Percentiles rank a stretch among this genome's conserved stretches.
Evolutionary conservation across 331 rosid species (phyloP).

Genomic region (Malus hybrid): DNA sequence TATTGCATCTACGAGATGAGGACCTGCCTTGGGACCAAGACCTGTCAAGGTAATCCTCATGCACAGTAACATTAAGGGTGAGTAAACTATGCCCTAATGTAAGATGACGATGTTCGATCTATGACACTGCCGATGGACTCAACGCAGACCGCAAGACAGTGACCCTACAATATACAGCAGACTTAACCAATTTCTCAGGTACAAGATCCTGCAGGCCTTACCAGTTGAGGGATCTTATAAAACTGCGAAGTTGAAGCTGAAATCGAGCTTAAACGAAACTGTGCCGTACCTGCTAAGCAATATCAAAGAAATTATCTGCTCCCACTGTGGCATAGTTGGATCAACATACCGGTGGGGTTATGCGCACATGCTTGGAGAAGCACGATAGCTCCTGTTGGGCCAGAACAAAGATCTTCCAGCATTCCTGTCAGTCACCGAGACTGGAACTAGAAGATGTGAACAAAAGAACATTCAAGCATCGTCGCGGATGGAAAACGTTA

Average conservation of each 20-base stretch:
- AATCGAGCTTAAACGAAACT: background rate
- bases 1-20: slow-evolving; percentile 67
- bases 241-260: background rate
- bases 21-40: slow-evolving; percentile 53
- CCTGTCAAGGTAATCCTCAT: slow-evolving; percentile 89
- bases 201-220: background rate
- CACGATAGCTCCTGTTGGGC: slow-evolving; percentile 64
- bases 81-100: background rate
- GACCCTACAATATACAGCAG: no score
- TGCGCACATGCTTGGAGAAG: slow-evolving; percentile 83
- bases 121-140: no score
- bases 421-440: slow-evolving; percentile 32
- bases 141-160: no score
- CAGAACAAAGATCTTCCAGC: slow-evolving; percentile 60
- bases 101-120: no score
- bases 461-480: background rate
- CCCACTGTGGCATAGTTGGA: slow-evolving; percentile 73
- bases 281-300: slow-evolving; percentile 61
- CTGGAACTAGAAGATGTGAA: background rate
- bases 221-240: background rate
- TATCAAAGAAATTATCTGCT: slow-evolving; percentile 69
- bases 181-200: background rate
- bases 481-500: background rate
- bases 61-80: slow-evolving; percentile 4
- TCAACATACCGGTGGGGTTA: slow-evolving; percentile 79